These are phyloP conservation scores for Fomitopsis pulvina DNA, from an alignment of 768 basidiomycete species.

Conservation along the genomic window DNA sequence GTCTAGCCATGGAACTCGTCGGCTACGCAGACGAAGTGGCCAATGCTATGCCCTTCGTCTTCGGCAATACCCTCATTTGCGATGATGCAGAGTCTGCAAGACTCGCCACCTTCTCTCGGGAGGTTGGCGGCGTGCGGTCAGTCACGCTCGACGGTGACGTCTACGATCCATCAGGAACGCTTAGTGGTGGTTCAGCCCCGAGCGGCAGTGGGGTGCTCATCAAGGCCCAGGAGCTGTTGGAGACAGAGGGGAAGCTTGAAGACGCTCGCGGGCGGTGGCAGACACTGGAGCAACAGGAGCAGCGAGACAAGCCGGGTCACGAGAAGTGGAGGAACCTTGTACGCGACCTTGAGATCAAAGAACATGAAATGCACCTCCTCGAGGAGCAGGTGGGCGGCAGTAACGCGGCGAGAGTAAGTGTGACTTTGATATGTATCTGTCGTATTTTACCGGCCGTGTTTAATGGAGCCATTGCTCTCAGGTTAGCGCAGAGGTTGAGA, in stretches of 20 bases:
- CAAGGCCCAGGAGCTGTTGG: conserved; percentile 76
- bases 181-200: conserved; percentile 87
- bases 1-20: conserved; percentile 83
- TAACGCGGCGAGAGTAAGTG: conserved; percentile 74
- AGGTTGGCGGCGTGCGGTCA: conserved; percentile 63
- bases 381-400: conserved; percentile 84
- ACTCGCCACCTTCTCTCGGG: conserved; percentile 71
- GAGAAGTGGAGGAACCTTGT: conserved; percentile 54
- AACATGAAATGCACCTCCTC: conserved; percentile 77
- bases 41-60: conserved; percentile 89
- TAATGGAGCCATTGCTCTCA: conserved; percentile 25
- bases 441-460: no score
- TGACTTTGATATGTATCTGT: neutral
- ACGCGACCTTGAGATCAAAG: conserved; percentile 80
- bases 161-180: conserved; percentile 92
- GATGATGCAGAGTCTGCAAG: conserved; percentile 84
- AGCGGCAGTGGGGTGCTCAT: conserved; percentile 67
- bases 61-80: conserved; percentile 89
- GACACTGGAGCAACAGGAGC: conserved; percentile 50
- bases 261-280: conserved; percentile 42
- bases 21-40: conserved; percentile 76
- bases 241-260: conserved; percentile 53
- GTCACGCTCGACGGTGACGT: conserved; percentile 94
- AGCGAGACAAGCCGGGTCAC: conserved; percentile 41
- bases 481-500: conserved; percentile 78